These are phyloP conservation scores for Penicillium malachiteum DNA, from an alignment of 495 filamentous ascomycete species.

Conservation along the genomic window DNA sequence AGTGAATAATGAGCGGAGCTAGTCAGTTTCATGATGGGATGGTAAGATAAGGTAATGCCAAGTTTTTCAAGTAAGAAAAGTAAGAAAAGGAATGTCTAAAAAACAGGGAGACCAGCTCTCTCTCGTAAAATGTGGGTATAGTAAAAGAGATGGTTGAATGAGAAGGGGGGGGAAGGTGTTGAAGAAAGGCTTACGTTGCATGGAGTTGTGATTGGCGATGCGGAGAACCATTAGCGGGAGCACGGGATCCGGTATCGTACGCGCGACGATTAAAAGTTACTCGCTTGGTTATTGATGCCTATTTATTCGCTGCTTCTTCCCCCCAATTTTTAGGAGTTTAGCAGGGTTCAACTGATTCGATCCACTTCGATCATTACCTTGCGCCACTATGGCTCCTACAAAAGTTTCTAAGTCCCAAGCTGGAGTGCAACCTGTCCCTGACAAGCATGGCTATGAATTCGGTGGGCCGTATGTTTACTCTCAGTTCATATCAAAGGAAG, in stretches of 20 bases:
- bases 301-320: conserved; percentile 10
- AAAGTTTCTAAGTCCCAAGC: conserved; percentile 20
- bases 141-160: not conserved
- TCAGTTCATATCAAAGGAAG: not conserved
- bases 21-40: conserved; percentile 23
- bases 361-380: not conserved
- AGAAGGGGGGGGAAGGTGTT: conserved; percentile 1
- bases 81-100: conserved; percentile 7
- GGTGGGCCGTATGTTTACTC: conserved; percentile 72
- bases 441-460: conserved; percentile 74
- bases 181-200: conserved; percentile 22
- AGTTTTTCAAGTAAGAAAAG: not conserved
- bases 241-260: conserved; percentile 26
- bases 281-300: not conserved
- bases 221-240: conserved; percentile 20
- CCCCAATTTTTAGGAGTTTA: conserved; percentile 1
- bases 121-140: conserved; percentile 1
- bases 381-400: conserved; percentile 30
- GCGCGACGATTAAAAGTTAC: conserved; percentile 6
- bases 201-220: conserved; percentile 3
- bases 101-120: conserved; percentile 17
- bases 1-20: conserved; percentile 20
- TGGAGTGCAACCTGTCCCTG: conserved; percentile 37
- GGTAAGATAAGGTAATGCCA: not conserved
- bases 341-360: not conserved